Evolutionary conservation across 1,284 basidiomycete species (phyloP).

Genomic region (Fomitopsis palustris): DNA sequence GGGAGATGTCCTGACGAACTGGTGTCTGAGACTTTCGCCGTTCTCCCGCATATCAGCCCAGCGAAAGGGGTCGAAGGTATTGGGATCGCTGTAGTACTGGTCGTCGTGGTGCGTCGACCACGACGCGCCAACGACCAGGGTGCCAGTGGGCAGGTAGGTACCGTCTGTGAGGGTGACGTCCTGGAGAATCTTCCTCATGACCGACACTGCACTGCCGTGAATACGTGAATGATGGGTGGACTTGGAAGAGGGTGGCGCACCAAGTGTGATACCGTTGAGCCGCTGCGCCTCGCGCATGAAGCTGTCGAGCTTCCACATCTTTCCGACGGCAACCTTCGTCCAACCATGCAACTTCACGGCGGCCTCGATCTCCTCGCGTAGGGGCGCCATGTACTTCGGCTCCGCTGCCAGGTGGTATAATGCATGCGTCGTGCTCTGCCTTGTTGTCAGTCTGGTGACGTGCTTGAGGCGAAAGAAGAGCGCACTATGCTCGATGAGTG

Average conservation of each 20-base stretch:
- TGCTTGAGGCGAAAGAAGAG: background rate
- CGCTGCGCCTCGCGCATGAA: conserved; percentile 48
- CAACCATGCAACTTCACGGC: conserved; percentile 38
- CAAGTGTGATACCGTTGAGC: conserved; percentile 25
- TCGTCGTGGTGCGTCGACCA: conserved; percentile 39
- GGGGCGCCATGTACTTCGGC: conserved; percentile 34
- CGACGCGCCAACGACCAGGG: conserved; percentile 38
- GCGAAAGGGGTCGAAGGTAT: conserved; percentile 41
- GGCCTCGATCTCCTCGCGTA: conserved; percentile 43
- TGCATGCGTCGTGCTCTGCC: conserved; percentile 34
- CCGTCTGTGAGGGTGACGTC: conserved; percentile 38
- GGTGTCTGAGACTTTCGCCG: conserved; percentile 22
- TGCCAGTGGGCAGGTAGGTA: conserved; percentile 39
- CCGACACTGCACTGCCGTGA: conserved; percentile 25
- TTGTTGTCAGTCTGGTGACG: too few relatives aligned
- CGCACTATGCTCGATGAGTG: conserved; percentile 26
- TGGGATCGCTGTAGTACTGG: conserved; percentile 36
- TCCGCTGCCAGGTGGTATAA: conserved; percentile 39
- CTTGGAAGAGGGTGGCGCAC: conserved; percentile 6
- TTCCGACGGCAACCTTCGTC: conserved; percentile 40
- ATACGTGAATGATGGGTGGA: conserved; percentile 5
- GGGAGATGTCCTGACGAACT: conserved; percentile 22
- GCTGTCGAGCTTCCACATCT: conserved; percentile 48
- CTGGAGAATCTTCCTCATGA: conserved; percentile 29
- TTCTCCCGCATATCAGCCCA: conserved; percentile 38